Evolutionary conservation across 371 early-diverging fungal species (phyloP).

Genomic region (Syncephalis fuscata): DNA sequence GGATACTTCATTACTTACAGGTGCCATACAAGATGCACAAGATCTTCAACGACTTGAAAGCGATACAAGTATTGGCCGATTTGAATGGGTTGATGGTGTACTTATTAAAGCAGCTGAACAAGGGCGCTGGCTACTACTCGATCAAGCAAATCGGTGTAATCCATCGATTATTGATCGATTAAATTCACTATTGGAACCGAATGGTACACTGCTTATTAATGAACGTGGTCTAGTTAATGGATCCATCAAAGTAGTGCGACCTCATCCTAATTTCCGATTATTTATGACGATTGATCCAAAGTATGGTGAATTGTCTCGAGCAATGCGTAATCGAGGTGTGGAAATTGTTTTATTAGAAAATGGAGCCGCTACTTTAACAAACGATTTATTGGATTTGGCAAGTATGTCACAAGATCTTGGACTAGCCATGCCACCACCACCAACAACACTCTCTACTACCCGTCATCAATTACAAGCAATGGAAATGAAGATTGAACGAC

Average conservation of each 20-base stretch:
- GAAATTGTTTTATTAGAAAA: conserved; percentile 52
- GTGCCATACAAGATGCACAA: conserved; percentile 2
- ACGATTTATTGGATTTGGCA: too few species aligned
- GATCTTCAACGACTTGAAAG: conserved; percentile 26
- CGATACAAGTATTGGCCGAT: conserved; percentile 49
- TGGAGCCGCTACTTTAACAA: conserved; percentile 4
- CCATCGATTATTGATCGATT: conserved; percentile 91
- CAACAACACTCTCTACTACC: too few species aligned
- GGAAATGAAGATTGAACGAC: too few species aligned
- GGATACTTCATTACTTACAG: neutral
- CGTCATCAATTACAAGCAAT: too few species aligned
- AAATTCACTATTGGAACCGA: conserved; percentile 83
- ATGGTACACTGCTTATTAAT: conserved; percentile 76
- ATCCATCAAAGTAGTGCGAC: conserved; percentile 59
- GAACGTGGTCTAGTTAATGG: conserved; percentile 82
- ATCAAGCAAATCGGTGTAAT: conserved; percentile 96
- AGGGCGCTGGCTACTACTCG: conserved; percentile 96
- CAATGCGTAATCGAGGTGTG: conserved; percentile 94
- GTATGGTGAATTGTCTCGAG: conserved; percentile 86
- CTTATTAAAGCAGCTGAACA: conserved; percentile 85
- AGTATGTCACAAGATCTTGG: conserved; percentile 4
- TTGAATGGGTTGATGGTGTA: conserved; percentile 96
- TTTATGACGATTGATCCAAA: conserved; percentile 97
- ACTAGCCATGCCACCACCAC: conserved; percentile 5
- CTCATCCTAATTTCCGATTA: conserved; percentile 93